phyloP scores from a whole-genome alignment of 306 rosid genomes.

The Canavalia gladiata region DNA sequence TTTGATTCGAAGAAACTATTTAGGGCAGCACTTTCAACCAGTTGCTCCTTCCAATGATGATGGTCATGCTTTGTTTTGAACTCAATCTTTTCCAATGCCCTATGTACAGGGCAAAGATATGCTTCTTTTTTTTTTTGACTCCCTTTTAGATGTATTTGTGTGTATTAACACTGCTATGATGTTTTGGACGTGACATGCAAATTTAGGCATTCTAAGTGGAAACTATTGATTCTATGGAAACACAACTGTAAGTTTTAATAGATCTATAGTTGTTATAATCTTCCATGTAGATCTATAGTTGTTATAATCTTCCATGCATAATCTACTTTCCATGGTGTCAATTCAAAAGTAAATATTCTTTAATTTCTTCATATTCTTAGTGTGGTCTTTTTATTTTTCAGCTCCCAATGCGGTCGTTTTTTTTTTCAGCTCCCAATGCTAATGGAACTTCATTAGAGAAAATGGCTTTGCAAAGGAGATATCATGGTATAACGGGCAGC shows the following conservation, averaged over 20 bases:
- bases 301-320: neutral
- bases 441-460: slow-evolving; percentile 57
- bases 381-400: slow-evolving; percentile 2
- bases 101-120: slow-evolving; percentile 57
- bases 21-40: slow-evolving; percentile 69
- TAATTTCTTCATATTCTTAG: slow-evolving; percentile 23
- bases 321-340: neutral
- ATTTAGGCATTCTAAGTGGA: neutral
- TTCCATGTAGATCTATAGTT: neutral
- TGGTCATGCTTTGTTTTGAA: slow-evolving; percentile 65
- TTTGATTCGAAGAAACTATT: slow-evolving; percentile 62
- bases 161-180: neutral
- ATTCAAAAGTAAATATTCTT: neutral
- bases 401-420: too few species aligned
- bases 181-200: neutral
- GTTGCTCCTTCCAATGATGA: slow-evolving; percentile 56
- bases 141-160: neutral
- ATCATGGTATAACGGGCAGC: slow-evolving; percentile 63
- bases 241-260: neutral
- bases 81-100: slow-evolving; percentile 61
- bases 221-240: neutral
- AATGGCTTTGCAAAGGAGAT: slow-evolving; percentile 68
- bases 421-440: slow-evolving; percentile 50
- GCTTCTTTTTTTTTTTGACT: neutral
- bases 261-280: neutral